These are phyloP conservation scores for Capsicum rhomboideum DNA, from an alignment of 257 asterid species.

Conservation along the genomic window DNA sequence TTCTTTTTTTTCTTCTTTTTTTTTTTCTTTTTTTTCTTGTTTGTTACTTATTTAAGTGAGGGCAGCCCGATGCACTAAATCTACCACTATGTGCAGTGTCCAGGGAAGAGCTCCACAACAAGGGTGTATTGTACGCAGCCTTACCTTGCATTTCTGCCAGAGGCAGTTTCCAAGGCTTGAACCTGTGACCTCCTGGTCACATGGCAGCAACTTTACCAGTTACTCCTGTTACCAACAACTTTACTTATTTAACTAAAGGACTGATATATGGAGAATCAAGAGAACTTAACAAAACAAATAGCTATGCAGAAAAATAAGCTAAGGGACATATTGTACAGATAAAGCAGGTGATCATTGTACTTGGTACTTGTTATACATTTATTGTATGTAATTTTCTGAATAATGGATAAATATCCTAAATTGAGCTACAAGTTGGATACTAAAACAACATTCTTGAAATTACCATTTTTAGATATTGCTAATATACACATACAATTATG, in stretches of 20 bases:
- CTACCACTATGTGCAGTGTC: too few species aligned
- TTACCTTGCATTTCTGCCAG: too few species aligned
- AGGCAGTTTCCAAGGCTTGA: too few species aligned
- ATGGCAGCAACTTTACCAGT: too few species aligned
- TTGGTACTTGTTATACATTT: background rate
- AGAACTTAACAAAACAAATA: background rate
- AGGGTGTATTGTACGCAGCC: too few species aligned
- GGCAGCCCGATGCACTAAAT: too few species aligned
- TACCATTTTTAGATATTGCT: background rate
- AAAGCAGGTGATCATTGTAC: slow-evolving; percentile 11
- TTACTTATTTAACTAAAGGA: background rate
- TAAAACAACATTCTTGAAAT: background rate
- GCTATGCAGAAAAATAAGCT: background rate
- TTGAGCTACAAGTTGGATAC: background rate
- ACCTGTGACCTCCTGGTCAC: too few species aligned
- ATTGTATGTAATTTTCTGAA: background rate
- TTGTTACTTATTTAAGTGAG: too few species aligned
- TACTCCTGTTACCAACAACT: too few species aligned
- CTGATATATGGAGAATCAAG: background rate
- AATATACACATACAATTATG: background rate
- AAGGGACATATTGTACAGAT: background rate
- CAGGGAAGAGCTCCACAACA: too few species aligned
- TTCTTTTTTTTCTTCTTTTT: background rate
- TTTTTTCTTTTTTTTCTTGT: background rate
- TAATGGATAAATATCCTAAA: background rate